Base-by-base conservation (phyloP, 1,139 yeast species). In the Geotrichum reessii region DNA sequence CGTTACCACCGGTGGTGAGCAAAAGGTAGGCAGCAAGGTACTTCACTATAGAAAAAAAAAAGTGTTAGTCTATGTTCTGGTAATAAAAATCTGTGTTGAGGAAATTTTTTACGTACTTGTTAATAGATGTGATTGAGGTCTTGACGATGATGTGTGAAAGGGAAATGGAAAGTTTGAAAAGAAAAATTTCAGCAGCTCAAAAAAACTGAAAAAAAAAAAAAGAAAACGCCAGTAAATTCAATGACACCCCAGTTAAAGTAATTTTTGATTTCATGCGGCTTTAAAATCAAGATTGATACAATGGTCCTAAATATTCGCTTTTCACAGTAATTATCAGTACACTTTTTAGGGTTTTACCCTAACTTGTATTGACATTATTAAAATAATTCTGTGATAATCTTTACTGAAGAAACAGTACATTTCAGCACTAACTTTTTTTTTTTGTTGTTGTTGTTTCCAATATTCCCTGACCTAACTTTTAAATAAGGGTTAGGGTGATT, bases 1-100 rank as follows among this genome's bases (percentile, higher is more conserved):
- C 67, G 74, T 76, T 77, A 66, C 80, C 80, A 65, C 78, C 80
- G 64, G 78, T 71, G 70, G 72, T 75, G 65, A 77, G 72, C 68
- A 77, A 74, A 67, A 77, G 76, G 71, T 77, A 77, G 63, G 80
- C 79, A 64, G 80, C 81, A 64, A 77, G 75, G 73, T 76, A 75
- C 76, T 77, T 77, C 81, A 77, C 76, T 69, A 53, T 31, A 14
- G 9, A 11, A 11, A 31, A 50, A 44, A 7, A 46, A 27, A 21
- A 6, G 11, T 47, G 53, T 50, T 51, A 57, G 37, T 31, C 37
- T n/a, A n/a, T n/a, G n/a, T n/a, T n/a, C n/a, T n/a, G n/a, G n/a
- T n/a, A n/a, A n/a, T n/a, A 31, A 31, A 31, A 31, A 31, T 2
- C 2, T 11, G 12, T 2, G 8, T 31, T 3, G 9, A 11, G 37